Evolutionary conservation across 495 filamentous ascomycete species (phyloP), one percentile per base, ranked within the genome.

Genomic region (Tetracladium setigerum): DNA sequence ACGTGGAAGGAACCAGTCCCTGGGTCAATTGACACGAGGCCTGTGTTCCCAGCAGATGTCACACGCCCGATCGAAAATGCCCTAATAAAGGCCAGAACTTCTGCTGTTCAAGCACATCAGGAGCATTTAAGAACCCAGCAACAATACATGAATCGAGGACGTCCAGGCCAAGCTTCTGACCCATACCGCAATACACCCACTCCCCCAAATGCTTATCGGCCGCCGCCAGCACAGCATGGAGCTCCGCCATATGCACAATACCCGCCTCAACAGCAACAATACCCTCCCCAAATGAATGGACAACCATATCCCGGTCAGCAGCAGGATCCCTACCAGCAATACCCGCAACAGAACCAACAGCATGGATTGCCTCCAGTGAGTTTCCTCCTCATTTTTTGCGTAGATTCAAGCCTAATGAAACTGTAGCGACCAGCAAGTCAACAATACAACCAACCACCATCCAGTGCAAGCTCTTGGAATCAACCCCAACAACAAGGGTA

Each of bases 1-100:
- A 98, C 92, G 0, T 98, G 92, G 92, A 98, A 95, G 63, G 86
- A 95, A 61, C 87, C 94, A 14, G 87, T 95, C 4, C 87, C 90
- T 0, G 92, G 90, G 15, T 95, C 92, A 11, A 73, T 91, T 44
- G 89, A 94, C 56, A 78, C 79, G 2, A 76, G 84, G 53, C 91
- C 92, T 2, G 91, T 98, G 42, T 98, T 98, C 62, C 79, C 87
- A 13, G 70, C 76, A 11, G 89, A 96, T 18, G 74, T 84, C 35
- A 94, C 88, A 32, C 77, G 86, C 32, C 83, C 84, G 44, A 97
- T 98, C 55, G 92, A 98, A 61, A 95, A 84, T 67, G 88, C 90
- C 13, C 71, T 98, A 48, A 88, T 95, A 59, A 95, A 89, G 62
- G 86, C 84, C 6, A 79, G 84, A 48, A 94, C 87, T 8, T 82